phyloP scores from a whole-genome alignment of 768 basidiomycete genomes.

The Mycena belliarum region DNA sequence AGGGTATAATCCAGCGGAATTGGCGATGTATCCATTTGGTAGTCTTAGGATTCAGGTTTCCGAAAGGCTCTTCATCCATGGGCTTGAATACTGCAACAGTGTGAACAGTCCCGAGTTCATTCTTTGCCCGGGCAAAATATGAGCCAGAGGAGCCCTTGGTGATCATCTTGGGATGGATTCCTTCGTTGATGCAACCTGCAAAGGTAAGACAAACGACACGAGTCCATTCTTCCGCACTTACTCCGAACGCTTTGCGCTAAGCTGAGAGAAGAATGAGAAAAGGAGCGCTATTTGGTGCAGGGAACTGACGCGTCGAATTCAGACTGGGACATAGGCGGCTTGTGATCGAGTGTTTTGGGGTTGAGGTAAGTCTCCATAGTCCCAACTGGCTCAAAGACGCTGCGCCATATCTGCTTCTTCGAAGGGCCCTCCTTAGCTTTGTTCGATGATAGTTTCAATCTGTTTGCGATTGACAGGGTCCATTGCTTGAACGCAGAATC shows the following conservation, averaged over 20 bases:
- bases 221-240: constrained; percentile 49
- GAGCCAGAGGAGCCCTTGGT: constrained; percentile 87
- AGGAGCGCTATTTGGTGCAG: too few species aligned
- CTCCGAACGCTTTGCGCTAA: constrained; percentile 15
- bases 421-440: constrained; percentile 64
- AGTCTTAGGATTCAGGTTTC: constrained; percentile 87
- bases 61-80: constrained; percentile 90
- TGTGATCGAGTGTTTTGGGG: constrained; percentile 82
- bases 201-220: not conserved
- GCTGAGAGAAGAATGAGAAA: too few species aligned
- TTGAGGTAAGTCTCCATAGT: constrained; percentile 7
- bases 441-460: constrained; percentile 81
- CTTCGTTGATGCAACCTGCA: constrained; percentile 67
- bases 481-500: constrained; percentile 89
- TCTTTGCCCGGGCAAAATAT: constrained; percentile 86
- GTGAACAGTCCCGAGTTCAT: constrained; percentile 66
- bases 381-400: constrained; percentile 63
- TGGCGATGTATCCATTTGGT: constrained; percentile 90
- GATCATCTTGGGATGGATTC: constrained; percentile 90
- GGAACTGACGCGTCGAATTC: constrained; percentile 56
- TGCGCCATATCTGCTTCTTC: constrained; percentile 75
- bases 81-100: constrained; percentile 94
- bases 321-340: constrained; percentile 69
- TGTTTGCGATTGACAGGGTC: constrained; percentile 86
- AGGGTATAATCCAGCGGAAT: constrained; percentile 87